These are phyloP conservation scores for Polychytrium aggregatum DNA, from an alignment of 192 early-diverging fungal species.

Conservation along the genomic window DNA sequence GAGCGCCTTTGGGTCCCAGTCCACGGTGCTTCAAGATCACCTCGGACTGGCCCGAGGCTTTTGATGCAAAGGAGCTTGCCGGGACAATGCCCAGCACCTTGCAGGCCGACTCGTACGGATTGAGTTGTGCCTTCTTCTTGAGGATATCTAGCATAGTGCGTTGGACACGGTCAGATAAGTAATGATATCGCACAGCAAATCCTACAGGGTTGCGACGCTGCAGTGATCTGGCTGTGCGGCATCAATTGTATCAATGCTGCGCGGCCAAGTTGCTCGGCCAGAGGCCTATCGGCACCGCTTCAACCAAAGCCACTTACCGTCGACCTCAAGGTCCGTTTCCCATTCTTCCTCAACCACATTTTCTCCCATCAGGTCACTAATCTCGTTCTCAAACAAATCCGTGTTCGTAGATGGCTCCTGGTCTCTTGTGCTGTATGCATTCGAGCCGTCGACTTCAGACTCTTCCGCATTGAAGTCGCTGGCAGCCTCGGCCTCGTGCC, in stretches of 20 bases:
- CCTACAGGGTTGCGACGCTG: too few relatives aligned
- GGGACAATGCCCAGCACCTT: constrained; percentile 32
- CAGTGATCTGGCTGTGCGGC: background rate
- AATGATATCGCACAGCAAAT: too few relatives aligned
- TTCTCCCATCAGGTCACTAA: too few relatives aligned
- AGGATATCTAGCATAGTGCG: constrained; percentile 10
- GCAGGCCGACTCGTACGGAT: constrained; percentile 32
- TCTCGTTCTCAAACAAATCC: too few relatives aligned
- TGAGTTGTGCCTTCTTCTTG: constrained; percentile 14
- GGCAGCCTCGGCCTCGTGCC: too few relatives aligned
- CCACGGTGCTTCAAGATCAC: constrained; percentile 35
- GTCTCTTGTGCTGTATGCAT: too few relatives aligned
- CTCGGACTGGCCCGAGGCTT: constrained; percentile 6
- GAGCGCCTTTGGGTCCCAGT: constrained; percentile 31
- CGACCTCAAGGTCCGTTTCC: constrained; percentile 16
- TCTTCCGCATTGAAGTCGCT: too few relatives aligned
- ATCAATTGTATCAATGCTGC: background rate
- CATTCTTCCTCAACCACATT: constrained; percentile 1
- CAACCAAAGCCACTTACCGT: background rate
- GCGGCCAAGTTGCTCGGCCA: background rate
- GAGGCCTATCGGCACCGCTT: background rate
- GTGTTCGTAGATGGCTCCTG: too few relatives aligned
- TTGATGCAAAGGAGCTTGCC: constrained; percentile 22
- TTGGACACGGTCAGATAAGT: background rate
- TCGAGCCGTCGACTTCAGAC: too few relatives aligned